phyloP scores from a whole-genome alignment of 257 asterid species.

The Ajuga chamaepitys region DNA sequence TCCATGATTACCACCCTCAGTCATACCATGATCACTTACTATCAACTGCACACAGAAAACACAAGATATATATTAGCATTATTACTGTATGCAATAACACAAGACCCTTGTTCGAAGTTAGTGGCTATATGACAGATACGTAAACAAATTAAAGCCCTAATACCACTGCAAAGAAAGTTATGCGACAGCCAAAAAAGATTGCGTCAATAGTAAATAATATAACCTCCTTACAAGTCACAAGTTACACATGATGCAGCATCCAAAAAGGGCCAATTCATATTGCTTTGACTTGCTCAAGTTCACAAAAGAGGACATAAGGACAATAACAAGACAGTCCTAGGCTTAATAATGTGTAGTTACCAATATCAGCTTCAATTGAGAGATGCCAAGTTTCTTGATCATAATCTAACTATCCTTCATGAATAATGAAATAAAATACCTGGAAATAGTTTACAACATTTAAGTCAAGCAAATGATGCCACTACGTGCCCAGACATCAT shows the following conservation, averaged over 20 bases:
- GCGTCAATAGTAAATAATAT: background rate
- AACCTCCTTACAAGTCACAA: too few relatives aligned
- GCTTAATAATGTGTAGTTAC: background rate
- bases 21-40: constrained; percentile 97
- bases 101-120: background rate
- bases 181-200: background rate
- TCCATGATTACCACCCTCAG: constrained; percentile 85
- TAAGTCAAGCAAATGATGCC: background rate
- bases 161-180: background rate
- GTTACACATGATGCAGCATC: background rate
- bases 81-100: constrained; percentile 3
- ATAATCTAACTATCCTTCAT: background rate
- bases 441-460: background rate
- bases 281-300: background rate
- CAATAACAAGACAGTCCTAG: background rate
- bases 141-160: background rate
- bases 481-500: background rate
- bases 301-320: background rate
- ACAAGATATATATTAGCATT: constrained; percentile 9
- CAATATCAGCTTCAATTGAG: background rate
- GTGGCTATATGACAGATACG: background rate
- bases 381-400: background rate
- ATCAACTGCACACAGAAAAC: constrained; percentile 49
- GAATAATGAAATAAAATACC: background rate
- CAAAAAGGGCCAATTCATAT: background rate